A percentile compares a stretch with the other conserved stretches of the same genome.
Conservation (phyloP, 176 grass and related monocot genomes). For the Eleusine coracana region DNA sequence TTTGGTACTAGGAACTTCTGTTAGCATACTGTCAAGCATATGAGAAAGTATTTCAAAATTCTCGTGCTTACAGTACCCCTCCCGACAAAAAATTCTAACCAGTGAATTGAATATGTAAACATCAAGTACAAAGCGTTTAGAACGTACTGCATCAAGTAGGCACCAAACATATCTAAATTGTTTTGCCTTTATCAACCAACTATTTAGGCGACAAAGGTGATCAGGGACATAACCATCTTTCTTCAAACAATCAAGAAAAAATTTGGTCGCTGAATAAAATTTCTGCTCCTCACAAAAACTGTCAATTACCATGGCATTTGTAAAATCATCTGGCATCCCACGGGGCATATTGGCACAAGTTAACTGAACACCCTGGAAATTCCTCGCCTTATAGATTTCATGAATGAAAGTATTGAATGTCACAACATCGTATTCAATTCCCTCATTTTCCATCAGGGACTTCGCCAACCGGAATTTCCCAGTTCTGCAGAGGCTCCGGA, state of each 20-base stretch:
- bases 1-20: conserved; percentile 34
- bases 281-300: conserved; percentile 51
- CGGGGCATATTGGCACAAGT: conserved; percentile 47
- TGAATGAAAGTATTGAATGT: conserved; percentile 83
- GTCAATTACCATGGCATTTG: conserved; percentile 56
- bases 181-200: conserved; percentile 59
- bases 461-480: conserved; percentile 59
- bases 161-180: conserved; percentile 37
- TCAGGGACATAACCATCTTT: conserved; percentile 19
- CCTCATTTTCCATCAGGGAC: conserved; percentile 44
- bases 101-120: conserved; percentile 45
- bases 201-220: conserved; percentile 57
- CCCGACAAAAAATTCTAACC: conserved; percentile 53
- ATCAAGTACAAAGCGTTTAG: conserved; percentile 46
- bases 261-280: conserved; percentile 43
- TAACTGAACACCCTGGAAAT: conserved; percentile 36
- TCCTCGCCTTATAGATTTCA: conserved; percentile 50
- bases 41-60: conserved; percentile 47
- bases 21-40: conserved; percentile 56
- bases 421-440: conserved; percentile 55
- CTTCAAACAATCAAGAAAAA: conserved; percentile 34
- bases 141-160: conserved; percentile 46
- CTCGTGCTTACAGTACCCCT: conserved; percentile 39
- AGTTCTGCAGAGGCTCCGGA: conserved; percentile 57
- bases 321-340: conserved; percentile 62